Evolutionary conservation across 768 basidiomycete species (phyloP), one percentile per base, ranked within the genome.

Genomic region (Omphalotus guepiniiformis): DNA sequence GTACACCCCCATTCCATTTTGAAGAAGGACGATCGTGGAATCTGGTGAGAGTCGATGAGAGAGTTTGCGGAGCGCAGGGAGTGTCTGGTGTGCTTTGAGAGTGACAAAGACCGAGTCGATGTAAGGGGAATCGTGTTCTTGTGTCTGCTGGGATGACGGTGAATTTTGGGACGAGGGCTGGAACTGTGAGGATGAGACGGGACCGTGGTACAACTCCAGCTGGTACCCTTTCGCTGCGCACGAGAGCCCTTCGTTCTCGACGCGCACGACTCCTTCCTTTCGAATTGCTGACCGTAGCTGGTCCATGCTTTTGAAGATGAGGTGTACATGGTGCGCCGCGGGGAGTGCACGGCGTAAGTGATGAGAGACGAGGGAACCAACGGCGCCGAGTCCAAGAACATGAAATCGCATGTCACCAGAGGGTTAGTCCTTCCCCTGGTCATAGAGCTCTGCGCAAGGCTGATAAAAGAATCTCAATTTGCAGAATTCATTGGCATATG

Each of bases 1-100:
- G 63, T 92, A 89, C 7, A 94, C 69, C 9, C 93, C 95, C 83
- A 96, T 88, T 21, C 95, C 95, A 61, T 95, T 95, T 59, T 95
- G 90, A 44, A 97, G 65, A n/a, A 99, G 77, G 2, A 95, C 88
- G 53, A 98, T 82, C 28, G 93, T 95, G 36, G 85, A 87, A 41
- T 76, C 63, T 0, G 74, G 60, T 3, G 75, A 71, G 16, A 97
- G 65, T 15, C 92, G 79, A 11, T 78, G 79, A 15, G 76, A 65
- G 47, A 97, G 76, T 0, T 63, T 58, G 15, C 65, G 62, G 28
- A 99, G 54, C 3, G 85, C 80, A 2, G 63, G 58, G 3, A 83
- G 42, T 3, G 86, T 87, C 7, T 75, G 70, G 13, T 82, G 74
- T 1, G 90, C 85, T 63, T 94, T 95, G 45, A 88, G 79, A 34